phyloP scores from a whole-genome alignment of 106 monocot species.

The Ottelia alismoides region DNA sequence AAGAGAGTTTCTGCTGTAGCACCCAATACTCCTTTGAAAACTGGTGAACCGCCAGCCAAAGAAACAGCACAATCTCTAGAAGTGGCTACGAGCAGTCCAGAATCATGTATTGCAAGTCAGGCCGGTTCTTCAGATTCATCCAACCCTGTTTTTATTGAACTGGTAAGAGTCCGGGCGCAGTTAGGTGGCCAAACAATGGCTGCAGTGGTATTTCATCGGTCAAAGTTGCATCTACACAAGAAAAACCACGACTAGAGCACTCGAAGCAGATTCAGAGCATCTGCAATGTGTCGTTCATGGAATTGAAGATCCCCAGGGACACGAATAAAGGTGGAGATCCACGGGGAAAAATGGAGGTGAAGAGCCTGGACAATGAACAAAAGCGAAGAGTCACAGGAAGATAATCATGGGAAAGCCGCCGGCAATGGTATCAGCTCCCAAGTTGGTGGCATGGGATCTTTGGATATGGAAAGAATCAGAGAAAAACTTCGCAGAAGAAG shows the following conservation, averaged over 20 bases:
- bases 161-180: slow-evolving; percentile 15
- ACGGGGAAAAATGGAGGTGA: neutral
- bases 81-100: slow-evolving; percentile 32
- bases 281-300: too few species aligned
- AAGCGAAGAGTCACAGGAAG: too few species aligned
- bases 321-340: neutral
- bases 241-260: too few species aligned
- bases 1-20: slow-evolving; percentile 7
- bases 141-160: too few species aligned
- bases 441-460: neutral
- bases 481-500: slow-evolving; percentile 31
- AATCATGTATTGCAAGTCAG: slow-evolving; percentile 36
- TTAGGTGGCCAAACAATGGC: slow-evolving; percentile 8
- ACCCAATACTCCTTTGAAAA: too few species aligned
- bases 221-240: too few species aligned
- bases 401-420: neutral
- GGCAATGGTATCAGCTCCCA: neutral
- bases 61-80: neutral
- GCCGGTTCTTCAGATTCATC: slow-evolving; percentile 14
- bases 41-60: too few species aligned
- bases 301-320: slow-evolving; percentile 10
- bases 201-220: neutral
- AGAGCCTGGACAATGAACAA: too few species aligned
- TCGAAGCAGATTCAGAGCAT: too few species aligned
- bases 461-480: slow-evolving; percentile 40